Conservation (phyloP, 2,329 filamentous ascomycete genomes). For the Cladosporium oxysporum region DNA sequence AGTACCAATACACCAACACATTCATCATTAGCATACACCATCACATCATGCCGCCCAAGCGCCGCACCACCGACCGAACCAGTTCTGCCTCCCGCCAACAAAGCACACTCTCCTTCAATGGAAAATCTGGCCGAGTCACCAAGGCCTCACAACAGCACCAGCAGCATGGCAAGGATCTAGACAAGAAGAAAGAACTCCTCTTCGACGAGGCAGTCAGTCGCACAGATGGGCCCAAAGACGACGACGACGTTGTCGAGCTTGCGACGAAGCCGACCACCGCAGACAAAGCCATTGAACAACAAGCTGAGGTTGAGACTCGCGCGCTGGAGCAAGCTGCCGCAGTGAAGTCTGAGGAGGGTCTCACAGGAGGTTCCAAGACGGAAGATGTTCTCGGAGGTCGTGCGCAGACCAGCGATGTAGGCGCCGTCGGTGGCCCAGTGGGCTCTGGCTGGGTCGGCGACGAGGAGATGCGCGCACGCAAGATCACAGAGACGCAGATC, state of each 20-base stretch:
- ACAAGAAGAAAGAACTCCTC: conserved; percentile 40
- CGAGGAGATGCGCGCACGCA: conserved; percentile 60
- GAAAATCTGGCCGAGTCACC: conserved; percentile 53
- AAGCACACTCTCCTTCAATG: conserved; percentile 64
- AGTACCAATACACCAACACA: not conserved
- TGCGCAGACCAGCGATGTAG: conserved; percentile 30
- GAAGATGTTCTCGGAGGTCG: conserved; percentile 36
- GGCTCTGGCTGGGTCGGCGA: conserved; percentile 37
- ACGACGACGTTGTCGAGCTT: conserved; percentile 20
- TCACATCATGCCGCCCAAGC: conserved; percentile 47
- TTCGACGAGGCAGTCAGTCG: conserved; percentile 33
- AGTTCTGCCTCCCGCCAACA: conserved; percentile 53
- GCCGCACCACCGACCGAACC: conserved; percentile 43
- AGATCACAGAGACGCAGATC: conserved; percentile 68
- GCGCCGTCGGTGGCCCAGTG: conserved; percentile 52
- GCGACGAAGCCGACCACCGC: conserved; percentile 38
- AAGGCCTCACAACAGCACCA: conserved; percentile 51
- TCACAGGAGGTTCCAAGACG: conserved; percentile 27
- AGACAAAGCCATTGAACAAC: conserved; percentile 43
- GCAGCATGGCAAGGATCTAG: conserved; percentile 34
- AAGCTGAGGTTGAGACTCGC: conserved; percentile 34
- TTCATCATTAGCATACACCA: not conserved
- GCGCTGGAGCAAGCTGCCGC: not conserved
- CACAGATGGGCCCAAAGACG: conserved; percentile 31
- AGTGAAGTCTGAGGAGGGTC: conserved; percentile 24